Conservation (phyloP, 768 basidiomycete genomes). For the Suillus lakei region DNA sequence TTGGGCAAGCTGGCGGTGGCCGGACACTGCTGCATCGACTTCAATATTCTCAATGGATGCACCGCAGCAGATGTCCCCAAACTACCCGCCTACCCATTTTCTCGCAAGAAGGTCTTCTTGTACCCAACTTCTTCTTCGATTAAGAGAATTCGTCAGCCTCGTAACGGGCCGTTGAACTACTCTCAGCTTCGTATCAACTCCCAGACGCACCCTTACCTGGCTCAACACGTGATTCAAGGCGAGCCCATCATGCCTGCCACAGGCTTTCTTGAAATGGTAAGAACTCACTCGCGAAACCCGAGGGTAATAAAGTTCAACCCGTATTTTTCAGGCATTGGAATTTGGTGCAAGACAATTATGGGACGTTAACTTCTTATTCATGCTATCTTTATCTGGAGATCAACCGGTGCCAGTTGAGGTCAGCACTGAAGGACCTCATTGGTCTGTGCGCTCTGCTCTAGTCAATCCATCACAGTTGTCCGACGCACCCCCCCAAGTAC, state of each 20-base stretch:
- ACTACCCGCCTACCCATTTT: constrained; percentile 26
- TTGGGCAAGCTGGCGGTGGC: constrained; percentile 34
- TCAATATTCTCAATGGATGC: constrained; percentile 34
- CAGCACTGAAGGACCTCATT: neutral
- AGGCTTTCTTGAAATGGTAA: constrained; percentile 46
- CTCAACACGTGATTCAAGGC: constrained; percentile 49
- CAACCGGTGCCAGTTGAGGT: constrained; percentile 2
- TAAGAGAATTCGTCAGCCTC: constrained; percentile 26
- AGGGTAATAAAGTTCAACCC: neutral
- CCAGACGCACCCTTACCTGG: constrained; percentile 43
- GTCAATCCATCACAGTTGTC: neutral
- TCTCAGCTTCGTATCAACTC: constrained; percentile 40
- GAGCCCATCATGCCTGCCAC: constrained; percentile 53
- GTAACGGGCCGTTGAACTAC: constrained; percentile 43
- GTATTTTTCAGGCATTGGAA: constrained; percentile 2
- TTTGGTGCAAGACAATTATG: constrained; percentile 6
- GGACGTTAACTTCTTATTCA: constrained; percentile 5
- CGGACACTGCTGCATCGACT: constrained; percentile 38
- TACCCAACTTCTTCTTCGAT: constrained; percentile 15
- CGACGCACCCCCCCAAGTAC: neutral
- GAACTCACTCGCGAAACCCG: neutral
- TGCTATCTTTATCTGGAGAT: constrained; percentile 5
- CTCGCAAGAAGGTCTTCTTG: constrained; percentile 26
- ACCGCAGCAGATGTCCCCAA: neutral
- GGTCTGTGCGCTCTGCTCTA: neutral